Conservation (phyloP, 163 green algal species). For the Volvox carteri region DNA sequence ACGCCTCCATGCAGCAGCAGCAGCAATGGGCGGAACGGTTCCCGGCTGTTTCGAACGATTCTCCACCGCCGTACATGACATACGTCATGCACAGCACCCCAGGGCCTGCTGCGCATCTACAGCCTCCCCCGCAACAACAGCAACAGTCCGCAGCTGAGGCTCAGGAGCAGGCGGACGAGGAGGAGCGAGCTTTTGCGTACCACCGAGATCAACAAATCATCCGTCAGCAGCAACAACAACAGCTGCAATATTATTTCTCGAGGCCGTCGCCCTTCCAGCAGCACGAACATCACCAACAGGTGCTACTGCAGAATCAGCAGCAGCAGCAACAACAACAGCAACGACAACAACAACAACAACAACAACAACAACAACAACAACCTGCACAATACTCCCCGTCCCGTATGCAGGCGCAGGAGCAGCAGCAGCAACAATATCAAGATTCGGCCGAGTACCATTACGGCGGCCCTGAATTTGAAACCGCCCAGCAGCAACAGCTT, state of each 20-base stretch:
- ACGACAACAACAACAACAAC: conserved; percentile 30
- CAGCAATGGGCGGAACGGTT: neutral
- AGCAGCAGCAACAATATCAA: conserved; percentile 3
- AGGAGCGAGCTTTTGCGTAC: conserved; percentile 8
- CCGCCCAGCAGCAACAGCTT: conserved; percentile 4
- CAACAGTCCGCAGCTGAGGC: neutral
- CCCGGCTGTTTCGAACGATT: neutral
- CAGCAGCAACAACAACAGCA: neutral
- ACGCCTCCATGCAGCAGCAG: conserved; percentile 20
- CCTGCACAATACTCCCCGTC: neutral
- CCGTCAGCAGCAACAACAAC: conserved; percentile 38
- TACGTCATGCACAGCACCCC: conserved; percentile 44
- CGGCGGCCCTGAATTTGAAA: neutral
- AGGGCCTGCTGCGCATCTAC: neutral
- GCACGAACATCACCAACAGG: conserved; percentile 50
- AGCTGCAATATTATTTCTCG: conserved; percentile 23
- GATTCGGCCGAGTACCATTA: neutral
- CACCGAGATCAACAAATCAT: conserved; percentile 41
- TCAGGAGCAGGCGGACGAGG: neutral
- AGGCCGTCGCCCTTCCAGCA: conserved; percentile 1
- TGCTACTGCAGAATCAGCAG: conserved; percentile 9
- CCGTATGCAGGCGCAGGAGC: neutral
- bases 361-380: conserved; percentile 43
- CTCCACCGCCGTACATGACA: conserved; percentile 30
- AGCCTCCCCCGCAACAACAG: neutral